Conservation (phyloP, 2,329 filamentous ascomycete genomes). For the Coleophoma eucalyptorum region DNA sequence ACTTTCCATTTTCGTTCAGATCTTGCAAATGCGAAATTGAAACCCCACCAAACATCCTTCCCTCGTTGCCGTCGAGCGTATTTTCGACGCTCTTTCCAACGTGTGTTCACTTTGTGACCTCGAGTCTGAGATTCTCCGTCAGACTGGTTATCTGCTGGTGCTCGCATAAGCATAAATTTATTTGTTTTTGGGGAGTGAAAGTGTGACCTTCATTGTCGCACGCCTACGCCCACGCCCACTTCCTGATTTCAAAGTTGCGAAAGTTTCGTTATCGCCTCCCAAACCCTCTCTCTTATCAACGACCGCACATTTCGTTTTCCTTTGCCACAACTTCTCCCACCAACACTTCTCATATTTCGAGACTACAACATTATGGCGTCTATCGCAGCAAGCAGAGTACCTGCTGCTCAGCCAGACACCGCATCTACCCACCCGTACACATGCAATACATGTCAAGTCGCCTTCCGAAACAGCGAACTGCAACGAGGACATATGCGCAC, state of each 20-base stretch:
- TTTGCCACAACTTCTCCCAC: background rate
- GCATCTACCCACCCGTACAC: slow-evolving; percentile 79
- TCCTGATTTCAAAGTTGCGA: background rate
- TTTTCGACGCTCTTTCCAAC: too few species aligned
- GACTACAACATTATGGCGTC: slow-evolving; percentile 41
- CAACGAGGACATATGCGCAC: slow-evolving; percentile 96
- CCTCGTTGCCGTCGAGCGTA: too few species aligned
- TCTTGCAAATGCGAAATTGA: too few species aligned
- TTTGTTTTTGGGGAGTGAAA: too few species aligned
- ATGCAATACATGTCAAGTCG: slow-evolving; percentile 97
- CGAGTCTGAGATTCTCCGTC: too few species aligned
- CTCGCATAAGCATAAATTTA: too few species aligned
- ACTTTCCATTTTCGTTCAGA: too few species aligned
- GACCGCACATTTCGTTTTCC: background rate
- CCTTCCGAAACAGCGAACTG: slow-evolving; percentile 88
- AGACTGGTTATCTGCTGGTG: too few species aligned
- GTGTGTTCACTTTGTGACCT: too few species aligned
- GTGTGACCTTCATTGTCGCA: background rate
- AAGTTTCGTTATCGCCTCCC: background rate
- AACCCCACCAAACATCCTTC: too few species aligned
- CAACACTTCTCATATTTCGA: background rate
- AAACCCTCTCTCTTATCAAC: slow-evolving; percentile 1
- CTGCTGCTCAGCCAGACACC: slow-evolving; percentile 23
- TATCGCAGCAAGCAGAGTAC: slow-evolving; percentile 34
- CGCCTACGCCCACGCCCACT: background rate